These are phyloP conservation scores for Juglanconis sp. DNA, from an alignment of 2,329 filamentous ascomycete genomes.

Conservation along the genomic window DNA sequence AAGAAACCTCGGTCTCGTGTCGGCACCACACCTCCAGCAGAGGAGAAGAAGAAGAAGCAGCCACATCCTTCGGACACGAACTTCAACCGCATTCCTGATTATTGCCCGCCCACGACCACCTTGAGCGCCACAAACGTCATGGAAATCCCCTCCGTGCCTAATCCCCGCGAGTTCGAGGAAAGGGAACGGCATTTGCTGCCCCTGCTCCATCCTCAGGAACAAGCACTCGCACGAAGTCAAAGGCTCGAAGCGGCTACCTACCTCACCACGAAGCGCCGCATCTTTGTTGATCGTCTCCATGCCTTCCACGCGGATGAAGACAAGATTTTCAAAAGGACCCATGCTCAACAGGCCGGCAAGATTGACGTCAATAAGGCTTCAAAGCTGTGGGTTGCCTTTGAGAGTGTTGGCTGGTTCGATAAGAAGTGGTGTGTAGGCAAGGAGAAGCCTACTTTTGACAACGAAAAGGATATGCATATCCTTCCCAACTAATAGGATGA, in stretches of 20 bases:
- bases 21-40: slow-evolving; percentile 48
- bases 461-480: background rate
- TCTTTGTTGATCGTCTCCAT: slow-evolving; percentile 75
- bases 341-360: slow-evolving; percentile 94
- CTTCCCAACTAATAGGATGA: background rate
- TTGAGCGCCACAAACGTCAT: slow-evolving; percentile 52
- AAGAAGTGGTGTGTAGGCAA: slow-evolving; percentile 37
- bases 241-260: slow-evolving; percentile 85
- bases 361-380: slow-evolving; percentile 98
- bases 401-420: slow-evolving; percentile 81
- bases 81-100: slow-evolving; percentile 68
- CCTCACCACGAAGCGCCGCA: slow-evolving; percentile 86
- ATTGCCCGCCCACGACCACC: slow-evolving; percentile 65
- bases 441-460: background rate
- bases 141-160: slow-evolving; percentile 48
- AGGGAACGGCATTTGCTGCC: slow-evolving; percentile 70
- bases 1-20: slow-evolving; percentile 31
- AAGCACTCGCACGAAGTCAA: slow-evolving; percentile 72
- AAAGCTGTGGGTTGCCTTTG: slow-evolving; percentile 85
- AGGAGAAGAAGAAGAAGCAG: slow-evolving; percentile 32
- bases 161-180: slow-evolving; percentile 88
- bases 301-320: slow-evolving; percentile 69
- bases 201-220: slow-evolving; percentile 75
- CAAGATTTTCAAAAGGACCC: slow-evolving; percentile 75
- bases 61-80: slow-evolving; percentile 59